These are phyloP conservation scores for Beauveria medogensis DNA, from an alignment of 2,329 filamentous ascomycete species.

Conservation along the genomic window DNA sequence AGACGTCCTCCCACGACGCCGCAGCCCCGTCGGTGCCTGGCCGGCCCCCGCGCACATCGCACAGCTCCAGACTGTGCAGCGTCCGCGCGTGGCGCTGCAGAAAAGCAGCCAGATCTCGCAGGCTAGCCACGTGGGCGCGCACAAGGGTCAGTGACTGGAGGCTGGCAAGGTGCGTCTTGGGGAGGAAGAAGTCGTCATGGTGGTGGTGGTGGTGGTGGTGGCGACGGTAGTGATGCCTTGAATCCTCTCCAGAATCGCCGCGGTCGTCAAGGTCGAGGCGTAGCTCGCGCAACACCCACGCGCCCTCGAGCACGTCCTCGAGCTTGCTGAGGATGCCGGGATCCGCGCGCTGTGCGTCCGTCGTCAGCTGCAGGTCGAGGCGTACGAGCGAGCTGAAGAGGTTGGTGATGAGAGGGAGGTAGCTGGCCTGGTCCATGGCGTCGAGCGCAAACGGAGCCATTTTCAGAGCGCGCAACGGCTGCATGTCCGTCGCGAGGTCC, in stretches of 20 bases:
- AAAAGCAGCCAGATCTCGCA: neutral
- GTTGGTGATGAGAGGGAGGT: constrained; percentile 4
- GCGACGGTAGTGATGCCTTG: neutral
- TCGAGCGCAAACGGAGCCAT: neutral
- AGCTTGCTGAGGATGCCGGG: constrained; percentile 1
- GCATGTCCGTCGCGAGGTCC: constrained; percentile 1
- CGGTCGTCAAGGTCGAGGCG: neutral
- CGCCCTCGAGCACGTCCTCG: neutral
- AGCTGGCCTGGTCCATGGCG: constrained; percentile 3
- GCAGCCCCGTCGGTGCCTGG: neutral
- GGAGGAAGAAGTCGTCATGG: neutral
- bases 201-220: too few species aligned
- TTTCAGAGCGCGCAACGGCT: neutral
- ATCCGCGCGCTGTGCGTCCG: neutral
- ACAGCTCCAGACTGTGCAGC: neutral
- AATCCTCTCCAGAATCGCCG: neutral
- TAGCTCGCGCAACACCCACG: neutral
- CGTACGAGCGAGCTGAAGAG: constrained; percentile 5
- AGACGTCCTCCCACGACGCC: neutral
- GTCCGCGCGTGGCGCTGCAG: neutral
- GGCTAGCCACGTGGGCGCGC: neutral
- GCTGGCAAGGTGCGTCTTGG: neutral
- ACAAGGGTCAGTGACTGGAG: neutral
- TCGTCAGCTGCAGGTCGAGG: neutral
- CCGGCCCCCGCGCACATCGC: neutral